phyloP scores from a whole-genome alignment of 139 green algal species.

The Chlamydomonas eustigma region DNA sequence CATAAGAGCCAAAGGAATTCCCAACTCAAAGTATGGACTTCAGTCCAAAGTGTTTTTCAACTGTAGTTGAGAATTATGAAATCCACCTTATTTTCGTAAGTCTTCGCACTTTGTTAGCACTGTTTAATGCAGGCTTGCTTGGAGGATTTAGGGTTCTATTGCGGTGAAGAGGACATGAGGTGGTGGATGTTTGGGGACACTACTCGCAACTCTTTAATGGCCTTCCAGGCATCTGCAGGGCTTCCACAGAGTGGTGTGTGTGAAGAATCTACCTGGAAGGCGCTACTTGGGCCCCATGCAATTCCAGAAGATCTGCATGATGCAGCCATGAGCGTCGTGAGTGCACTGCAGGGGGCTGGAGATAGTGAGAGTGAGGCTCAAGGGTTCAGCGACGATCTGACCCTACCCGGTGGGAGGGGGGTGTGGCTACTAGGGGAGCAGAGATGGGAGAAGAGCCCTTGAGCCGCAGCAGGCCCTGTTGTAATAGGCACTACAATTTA shows the following conservation, averaged over 20 bases:
- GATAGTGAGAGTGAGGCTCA: background rate
- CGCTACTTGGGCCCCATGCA: slow-evolving; percentile 53
- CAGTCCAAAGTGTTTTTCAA: too few species aligned
- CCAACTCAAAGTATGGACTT: too few species aligned
- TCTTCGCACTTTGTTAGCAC: too few species aligned
- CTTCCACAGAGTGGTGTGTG: slow-evolving; percentile 67
- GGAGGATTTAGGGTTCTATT: slow-evolving; percentile 30
- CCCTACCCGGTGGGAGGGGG: background rate
- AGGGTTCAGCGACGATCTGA: background rate
- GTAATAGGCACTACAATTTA: too few species aligned
- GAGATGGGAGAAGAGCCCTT: background rate
- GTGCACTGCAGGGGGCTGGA: background rate
- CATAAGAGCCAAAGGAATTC: too few species aligned
- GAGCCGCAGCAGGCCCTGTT: too few species aligned
- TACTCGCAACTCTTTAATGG: slow-evolving; percentile 35
- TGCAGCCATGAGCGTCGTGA: too few species aligned
- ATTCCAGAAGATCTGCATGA: slow-evolving; percentile 42
- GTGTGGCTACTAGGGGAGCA: background rate
- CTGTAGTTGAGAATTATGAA: too few species aligned
- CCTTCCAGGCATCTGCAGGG: slow-evolving; percentile 60
- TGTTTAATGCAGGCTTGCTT: background rate
- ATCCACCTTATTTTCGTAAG: too few species aligned
- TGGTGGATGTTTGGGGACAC: slow-evolving; percentile 55
- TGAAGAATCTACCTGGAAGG: slow-evolving; percentile 57
- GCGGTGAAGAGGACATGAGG: slow-evolving; percentile 50